A percentile compares a stretch with the other conserved stretches of the same genome.
These are phyloP conservation scores for Rhizophagus clarus DNA, from an alignment of 192 early-diverging fungal genomes.

Conservation along the genomic window DNA sequence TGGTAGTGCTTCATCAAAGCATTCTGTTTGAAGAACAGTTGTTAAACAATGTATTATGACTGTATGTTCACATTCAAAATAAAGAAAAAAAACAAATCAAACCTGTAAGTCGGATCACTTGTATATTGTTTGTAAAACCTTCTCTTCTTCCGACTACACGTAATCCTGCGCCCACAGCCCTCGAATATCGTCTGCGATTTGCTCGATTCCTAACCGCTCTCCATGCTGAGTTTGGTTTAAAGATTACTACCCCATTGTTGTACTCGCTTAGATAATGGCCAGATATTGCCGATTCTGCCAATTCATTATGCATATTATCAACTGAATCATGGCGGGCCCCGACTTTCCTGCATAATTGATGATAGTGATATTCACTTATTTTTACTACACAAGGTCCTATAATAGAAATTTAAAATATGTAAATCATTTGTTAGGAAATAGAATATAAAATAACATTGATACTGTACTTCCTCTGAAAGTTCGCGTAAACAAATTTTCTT, in stretches of 20 bases:
- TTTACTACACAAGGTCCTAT: constrained; percentile 13
- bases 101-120: neutral
- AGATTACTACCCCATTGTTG: constrained; percentile 10
- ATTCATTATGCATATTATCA: neutral
- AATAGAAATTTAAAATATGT: neutral
- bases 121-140: neutral
- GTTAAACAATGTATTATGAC: neutral
- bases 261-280: constrained; percentile 18
- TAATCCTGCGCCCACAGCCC: constrained; percentile 4
- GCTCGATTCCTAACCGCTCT: neutral
- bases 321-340: neutral
- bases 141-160: neutral
- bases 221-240: constrained; percentile 24
- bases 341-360: constrained; percentile 16
- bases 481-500: constrained; percentile 11
- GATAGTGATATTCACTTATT: constrained; percentile 22
- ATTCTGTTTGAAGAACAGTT: constrained; percentile 27
- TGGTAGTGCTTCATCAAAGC: constrained; percentile 14
- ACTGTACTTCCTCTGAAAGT: constrained; percentile 28
- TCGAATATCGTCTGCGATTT: neutral
- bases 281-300: neutral
- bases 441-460: constrained; percentile 27
- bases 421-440: constrained; percentile 23
- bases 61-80: constrained; percentile 8
- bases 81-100: neutral